Base-by-base conservation (phyloP, 169 alveolate species). In the Cryptosporidium andersoni region DNA sequence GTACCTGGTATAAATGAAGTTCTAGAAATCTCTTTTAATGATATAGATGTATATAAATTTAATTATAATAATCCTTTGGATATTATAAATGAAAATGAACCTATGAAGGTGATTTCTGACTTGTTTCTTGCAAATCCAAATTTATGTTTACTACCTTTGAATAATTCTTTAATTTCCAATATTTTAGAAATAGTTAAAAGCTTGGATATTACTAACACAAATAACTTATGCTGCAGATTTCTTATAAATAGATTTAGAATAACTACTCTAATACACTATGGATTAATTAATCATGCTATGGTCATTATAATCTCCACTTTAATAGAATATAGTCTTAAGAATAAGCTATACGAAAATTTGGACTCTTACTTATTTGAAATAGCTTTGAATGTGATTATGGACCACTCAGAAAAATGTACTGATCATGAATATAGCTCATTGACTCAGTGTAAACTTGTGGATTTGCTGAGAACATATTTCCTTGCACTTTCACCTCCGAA, bases 81-180 rank as follows among this genome's bases (percentile, higher is more conserved):
- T n/a, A 42, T 58, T 25, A 25, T 74, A n/a, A 25, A 1, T 1
- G 67, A 58, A 11, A 43, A 42, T 7, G 7, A 58, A 5, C 42
- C 55, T 5, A 53, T 12, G 2, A 45, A 74, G n/a, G 45, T 74
- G 11, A 49, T 74, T 2, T 2, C 60, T 7, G 43, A 74, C 9
- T 14, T 74, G 45, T 74, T 56, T 4, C 39, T 74, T 74, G 55
- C 85, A n/a, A 74, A 74, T 74, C 85, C 85, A n/a, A 34, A 16
- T 25, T 37, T 74, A 11, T 6, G 52, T 25, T 1, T 74, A 12
- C 39, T 60, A 8, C 0, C 25, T 34, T 7, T 25, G 55, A 43
- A 2, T 1, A n/a, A 74, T 2, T 74, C 74, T 3, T 5, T 42
- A 45, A 58, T 74, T 56, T 62, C 9, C 47, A 40, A 56, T 40